Evolutionary conservation across 148 eudicot genomes (phyloP).

Genomic region (Drosera capensis): DNA sequence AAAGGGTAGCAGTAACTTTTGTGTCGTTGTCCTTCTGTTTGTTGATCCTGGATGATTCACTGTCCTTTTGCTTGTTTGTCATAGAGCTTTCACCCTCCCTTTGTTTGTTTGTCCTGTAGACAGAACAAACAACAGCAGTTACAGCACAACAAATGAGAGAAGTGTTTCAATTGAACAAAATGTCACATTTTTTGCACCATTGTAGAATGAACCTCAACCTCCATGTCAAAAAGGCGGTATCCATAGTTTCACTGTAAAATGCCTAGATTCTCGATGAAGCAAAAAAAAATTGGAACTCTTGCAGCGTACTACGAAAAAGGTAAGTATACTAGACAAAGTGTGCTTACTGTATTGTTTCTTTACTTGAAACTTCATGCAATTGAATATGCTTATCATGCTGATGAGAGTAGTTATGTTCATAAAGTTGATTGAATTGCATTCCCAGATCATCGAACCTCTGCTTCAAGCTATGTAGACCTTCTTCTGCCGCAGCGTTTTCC

Average conservation of each 20-base stretch:
- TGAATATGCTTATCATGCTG: slow-evolving; percentile 17
- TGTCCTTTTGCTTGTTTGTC: background rate
- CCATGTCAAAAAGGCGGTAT: too few relatives aligned
- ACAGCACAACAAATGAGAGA: background rate
- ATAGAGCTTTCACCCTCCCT: background rate
- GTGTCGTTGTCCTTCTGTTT: slow-evolving; percentile 23
- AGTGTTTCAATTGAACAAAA: too few relatives aligned
- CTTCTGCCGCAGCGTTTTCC: slow-evolving; percentile 45
- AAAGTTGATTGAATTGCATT: slow-evolving; percentile 37
- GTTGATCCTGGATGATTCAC: slow-evolving; percentile 27
- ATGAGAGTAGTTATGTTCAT: slow-evolving; percentile 27
- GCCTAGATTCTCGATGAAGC: too few relatives aligned
- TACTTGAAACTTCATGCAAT: slow-evolving; percentile 16
- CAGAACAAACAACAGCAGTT: background rate
- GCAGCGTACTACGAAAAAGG: background rate
- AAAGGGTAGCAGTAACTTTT: slow-evolving; percentile 10
- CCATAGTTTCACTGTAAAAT: too few relatives aligned
- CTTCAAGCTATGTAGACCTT: slow-evolving; percentile 36
- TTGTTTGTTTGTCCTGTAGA: background rate
- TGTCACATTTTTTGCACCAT: too few relatives aligned
- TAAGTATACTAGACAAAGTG: background rate
- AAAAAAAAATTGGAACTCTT: background rate
- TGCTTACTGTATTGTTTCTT: slow-evolving; percentile 31
- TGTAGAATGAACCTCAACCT: too few relatives aligned
- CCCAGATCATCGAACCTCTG: slow-evolving; percentile 57